Base-by-base conservation (phyloP, 176 grass and related monocot genomes). In the Paspalum vaginatum region DNA sequence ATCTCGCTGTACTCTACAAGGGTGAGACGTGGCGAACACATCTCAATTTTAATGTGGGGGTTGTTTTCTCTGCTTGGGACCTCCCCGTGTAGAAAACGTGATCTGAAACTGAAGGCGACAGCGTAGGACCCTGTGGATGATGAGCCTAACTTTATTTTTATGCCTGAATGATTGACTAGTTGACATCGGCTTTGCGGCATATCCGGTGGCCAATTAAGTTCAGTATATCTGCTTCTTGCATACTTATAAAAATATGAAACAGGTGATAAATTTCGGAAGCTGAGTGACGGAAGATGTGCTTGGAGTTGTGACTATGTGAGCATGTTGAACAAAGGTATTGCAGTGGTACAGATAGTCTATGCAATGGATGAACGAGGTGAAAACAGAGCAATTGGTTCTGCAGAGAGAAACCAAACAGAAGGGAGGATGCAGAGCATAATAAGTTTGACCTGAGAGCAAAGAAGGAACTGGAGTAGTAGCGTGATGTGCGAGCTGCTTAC, bases 401-500 rank as follows among this genome's bases (percentile, higher is more conserved):
- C 11, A 79, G 54, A 47, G 4, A 24, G 14, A 49, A 63, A 17
- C 22, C 16, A 46, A 58, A 11, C 68, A n/a, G 57, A 18, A n/a
- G 0, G 70, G 4, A 15, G 11, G 46, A 22, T 49, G 48, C 17
- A 80, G 25, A 32, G 32, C 32, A 32, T 32, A 32, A 32, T 32
- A 32, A 32, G 3, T 32, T 32, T 32, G 32, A 32, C 2, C 32
- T 32, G 32, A 32, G n/a, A 32, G 32, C 32, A 32, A 59, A 50
- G n/a, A 48, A 81, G 69, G 66, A 68, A 20, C 22, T 22, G 45
- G 12, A 21, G 32, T 40, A 68, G 40, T 4, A 67, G 46, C 17
- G n/a, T 64, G 76, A 58, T 41, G 4, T 16, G 10, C 46, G 32
- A 85, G 67, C 90, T 89, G n/a, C n/a, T 89, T 91, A 98, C 95